Conservation (phyloP, 2,329 filamentous ascomycete species). For the Colletotrichum sp. region DNA sequence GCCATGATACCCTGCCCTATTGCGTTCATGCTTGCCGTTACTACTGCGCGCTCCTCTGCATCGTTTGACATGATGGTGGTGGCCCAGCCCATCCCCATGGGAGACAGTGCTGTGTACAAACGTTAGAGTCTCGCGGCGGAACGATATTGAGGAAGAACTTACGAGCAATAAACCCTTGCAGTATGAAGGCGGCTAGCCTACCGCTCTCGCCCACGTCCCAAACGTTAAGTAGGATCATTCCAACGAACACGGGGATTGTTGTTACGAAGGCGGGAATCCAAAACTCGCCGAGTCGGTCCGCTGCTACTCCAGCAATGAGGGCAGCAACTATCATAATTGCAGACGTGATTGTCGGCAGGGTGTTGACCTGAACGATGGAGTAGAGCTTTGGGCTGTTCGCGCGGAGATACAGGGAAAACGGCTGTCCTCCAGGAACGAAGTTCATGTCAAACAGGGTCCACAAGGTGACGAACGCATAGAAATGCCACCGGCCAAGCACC, state of each 20-base stretch:
- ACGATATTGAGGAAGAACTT: background rate
- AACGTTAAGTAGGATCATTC: background rate
- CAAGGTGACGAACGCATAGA: conserved; percentile 38
- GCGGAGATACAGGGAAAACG: conserved; percentile 44
- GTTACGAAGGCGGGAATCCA: background rate
- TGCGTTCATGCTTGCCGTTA: conserved; percentile 46
- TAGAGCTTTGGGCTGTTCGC: conserved; percentile 26
- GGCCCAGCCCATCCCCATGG: conserved; percentile 39
- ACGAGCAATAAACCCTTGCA: background rate
- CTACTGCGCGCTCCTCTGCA: conserved; percentile 43
- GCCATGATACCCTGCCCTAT: conserved; percentile 46
- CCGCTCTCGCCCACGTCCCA: background rate
- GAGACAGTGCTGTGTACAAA: background rate
- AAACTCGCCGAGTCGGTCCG: background rate
- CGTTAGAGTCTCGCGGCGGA: background rate
- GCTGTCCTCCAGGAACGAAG: conserved; percentile 32
- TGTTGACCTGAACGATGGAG: background rate
- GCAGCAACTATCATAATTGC: background rate
- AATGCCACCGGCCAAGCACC: conserved; percentile 42
- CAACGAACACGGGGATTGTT: background rate
- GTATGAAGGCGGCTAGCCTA: background rate
- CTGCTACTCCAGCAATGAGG: background rate
- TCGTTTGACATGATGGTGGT: conserved; percentile 38
- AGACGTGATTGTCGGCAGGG: background rate
- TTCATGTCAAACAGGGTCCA: conserved; percentile 43